Percentiles rank a stretch among this genome's conserved stretches.
Conservation (phyloP, 169 alveolate genomes). For the Toxoplasma gondii region DNA sequence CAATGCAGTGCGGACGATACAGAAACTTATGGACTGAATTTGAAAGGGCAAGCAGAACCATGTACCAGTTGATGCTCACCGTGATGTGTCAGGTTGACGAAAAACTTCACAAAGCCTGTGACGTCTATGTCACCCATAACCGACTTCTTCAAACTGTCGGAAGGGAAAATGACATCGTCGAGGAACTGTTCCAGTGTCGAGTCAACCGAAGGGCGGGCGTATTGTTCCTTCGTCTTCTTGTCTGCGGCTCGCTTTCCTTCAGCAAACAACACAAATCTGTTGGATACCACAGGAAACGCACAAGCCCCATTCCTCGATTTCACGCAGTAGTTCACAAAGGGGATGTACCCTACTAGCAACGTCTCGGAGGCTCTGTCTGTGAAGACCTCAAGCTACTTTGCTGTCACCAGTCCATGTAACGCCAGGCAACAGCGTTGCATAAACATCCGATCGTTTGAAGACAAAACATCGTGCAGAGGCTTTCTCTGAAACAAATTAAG, state of each 20-base stretch:
- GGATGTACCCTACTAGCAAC: neutral
- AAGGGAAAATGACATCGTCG: conserved; percentile 52
- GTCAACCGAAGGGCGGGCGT: conserved; percentile 57
- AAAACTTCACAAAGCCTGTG: conserved; percentile 55
- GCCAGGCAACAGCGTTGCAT: neutral
- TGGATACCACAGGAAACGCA: neutral
- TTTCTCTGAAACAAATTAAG: too few relatives aligned
- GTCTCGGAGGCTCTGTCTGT: too few relatives aligned
- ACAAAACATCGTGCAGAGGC: too few relatives aligned
- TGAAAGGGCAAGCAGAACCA: too few relatives aligned
- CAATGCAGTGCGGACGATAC: too few relatives aligned
- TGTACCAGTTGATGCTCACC: conserved; percentile 6
- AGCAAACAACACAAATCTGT: conserved; percentile 64
- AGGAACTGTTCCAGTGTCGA: conserved; percentile 53
- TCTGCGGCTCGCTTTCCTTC: conserved; percentile 68
- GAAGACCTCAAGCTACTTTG: neutral
- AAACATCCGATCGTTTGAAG: too few relatives aligned
- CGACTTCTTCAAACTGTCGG: conserved; percentile 53
- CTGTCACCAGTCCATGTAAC: neutral
- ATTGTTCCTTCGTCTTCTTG: conserved; percentile 67
- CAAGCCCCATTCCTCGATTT: too few relatives aligned
- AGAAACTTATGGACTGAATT: too few relatives aligned
- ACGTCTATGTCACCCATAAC: conserved; percentile 51
- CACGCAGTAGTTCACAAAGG: neutral
- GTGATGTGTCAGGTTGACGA: conserved; percentile 54